A percentile compares a stretch with the other conserved stretches of the same genome.
Evolutionary conservation across 2,329 filamentous ascomycete genomes (phyloP).

Genomic region (Nemania sp.): DNA sequence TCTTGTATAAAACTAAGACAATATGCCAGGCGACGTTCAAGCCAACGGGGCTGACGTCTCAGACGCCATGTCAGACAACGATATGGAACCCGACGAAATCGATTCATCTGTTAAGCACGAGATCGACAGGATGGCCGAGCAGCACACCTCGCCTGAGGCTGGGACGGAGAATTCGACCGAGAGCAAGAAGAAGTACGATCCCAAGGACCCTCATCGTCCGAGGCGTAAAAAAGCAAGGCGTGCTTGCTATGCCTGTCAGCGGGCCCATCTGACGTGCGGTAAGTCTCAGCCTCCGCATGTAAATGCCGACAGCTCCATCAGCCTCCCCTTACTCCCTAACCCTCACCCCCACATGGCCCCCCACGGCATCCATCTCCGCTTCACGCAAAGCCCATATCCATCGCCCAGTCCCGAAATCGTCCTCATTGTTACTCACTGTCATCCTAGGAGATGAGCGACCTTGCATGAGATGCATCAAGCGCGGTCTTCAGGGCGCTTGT

Average conservation of each 20-base stretch:
- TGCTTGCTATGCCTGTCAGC: constrained; percentile 95
- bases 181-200: constrained; percentile 70
- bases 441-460: constrained; percentile 85
- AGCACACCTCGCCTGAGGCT: constrained; percentile 47
- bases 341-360: constrained; percentile 22
- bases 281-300: constrained; percentile 51
- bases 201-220: constrained; percentile 88
- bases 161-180: constrained; percentile 52
- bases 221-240: constrained; percentile 93
- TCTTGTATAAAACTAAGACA: constrained; percentile 57
- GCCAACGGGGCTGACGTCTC: constrained; percentile 59
- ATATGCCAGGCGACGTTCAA: constrained; percentile 59
- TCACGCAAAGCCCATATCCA: constrained; percentile 3
- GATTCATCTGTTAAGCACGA: constrained; percentile 48
- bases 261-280: constrained; percentile 98
- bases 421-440: constrained; percentile 24
- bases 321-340: constrained; percentile 24
- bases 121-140: constrained; percentile 57
- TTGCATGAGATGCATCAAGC: constrained; percentile 91
- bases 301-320: constrained; percentile 31
- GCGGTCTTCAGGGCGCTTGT: constrained; percentile 85
- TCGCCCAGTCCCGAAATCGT: constrained; percentile 23
- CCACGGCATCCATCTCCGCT: constrained; percentile 19
- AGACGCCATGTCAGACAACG: constrained; percentile 62
- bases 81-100: constrained; percentile 54